phyloP scores from a whole-genome alignment of 1,284 basidiomycete genomes.

The Trichosporon inkin region DNA sequence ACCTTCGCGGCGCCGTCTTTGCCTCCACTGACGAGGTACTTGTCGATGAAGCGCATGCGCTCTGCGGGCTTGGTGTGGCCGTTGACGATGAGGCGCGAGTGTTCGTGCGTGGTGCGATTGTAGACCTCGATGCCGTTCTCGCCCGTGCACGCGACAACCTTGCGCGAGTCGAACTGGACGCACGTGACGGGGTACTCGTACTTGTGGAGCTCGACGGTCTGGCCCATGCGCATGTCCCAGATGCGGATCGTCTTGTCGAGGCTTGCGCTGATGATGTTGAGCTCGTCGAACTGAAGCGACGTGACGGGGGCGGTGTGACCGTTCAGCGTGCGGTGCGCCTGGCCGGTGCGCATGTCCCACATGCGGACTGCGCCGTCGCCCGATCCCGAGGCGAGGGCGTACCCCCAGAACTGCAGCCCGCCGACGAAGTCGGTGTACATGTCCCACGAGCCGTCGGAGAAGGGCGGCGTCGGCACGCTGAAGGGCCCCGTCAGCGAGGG shows the following conservation, averaged over 20 bases:
- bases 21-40: conserved; percentile 87
- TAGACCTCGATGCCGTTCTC: conserved; percentile 94
- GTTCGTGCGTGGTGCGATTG: conserved; percentile 89
- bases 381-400: conserved; percentile 91
- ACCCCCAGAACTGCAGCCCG: conserved; percentile 97
- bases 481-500: conserved; percentile 58
- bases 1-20: conserved; percentile 85
- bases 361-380: conserved; percentile 95
- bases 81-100: conserved; percentile 76
- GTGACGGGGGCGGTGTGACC: conserved; percentile 94
- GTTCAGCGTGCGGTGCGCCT: conserved; percentile 85
- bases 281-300: conserved; percentile 94
- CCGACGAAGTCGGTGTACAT: conserved; percentile 98
- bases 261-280: conserved; percentile 84
- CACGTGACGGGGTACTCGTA: conserved; percentile 88
- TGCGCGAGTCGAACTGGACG: conserved; percentile 91
- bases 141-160: conserved; percentile 88
- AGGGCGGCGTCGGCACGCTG: conserved; percentile 77
- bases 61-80: conserved; percentile 91
- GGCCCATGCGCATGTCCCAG: conserved; percentile 93
- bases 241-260: conserved; percentile 93
- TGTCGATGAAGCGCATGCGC: conserved; percentile 89
- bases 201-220: conserved; percentile 79
- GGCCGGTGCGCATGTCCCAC: conserved; percentile 99
- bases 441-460: conserved; percentile 82